phyloP scores from a whole-genome alignment of 495 filamentous ascomycete genomes.

The Cercophora samala region DNA sequence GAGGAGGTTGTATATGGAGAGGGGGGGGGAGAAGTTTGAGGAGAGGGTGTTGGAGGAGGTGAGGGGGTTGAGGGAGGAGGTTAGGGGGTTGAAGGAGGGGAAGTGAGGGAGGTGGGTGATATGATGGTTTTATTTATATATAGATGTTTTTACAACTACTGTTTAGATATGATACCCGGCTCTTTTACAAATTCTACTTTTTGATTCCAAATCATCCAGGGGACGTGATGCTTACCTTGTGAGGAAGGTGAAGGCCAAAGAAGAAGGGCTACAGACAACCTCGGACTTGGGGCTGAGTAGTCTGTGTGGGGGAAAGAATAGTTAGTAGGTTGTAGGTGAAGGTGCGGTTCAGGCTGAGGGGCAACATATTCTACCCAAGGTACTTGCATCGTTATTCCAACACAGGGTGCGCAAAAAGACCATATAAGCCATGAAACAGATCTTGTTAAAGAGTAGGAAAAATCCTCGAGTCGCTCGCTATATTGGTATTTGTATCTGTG shows the following conservation, averaged over 20 bases:
- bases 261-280: too few relatives aligned
- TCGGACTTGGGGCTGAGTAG: too few relatives aligned
- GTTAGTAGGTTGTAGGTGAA: too few relatives aligned
- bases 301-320: too few relatives aligned
- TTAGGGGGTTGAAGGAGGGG: neutral
- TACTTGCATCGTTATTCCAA: too few relatives aligned
- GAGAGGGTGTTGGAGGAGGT: constrained; percentile 27
- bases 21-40: constrained; percentile 22
- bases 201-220: neutral
- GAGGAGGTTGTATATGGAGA: constrained; percentile 49
- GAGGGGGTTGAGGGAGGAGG: constrained; percentile 11
- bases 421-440: too few relatives aligned
- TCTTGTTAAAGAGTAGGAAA: too few relatives aligned
- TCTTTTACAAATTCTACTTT: neutral
- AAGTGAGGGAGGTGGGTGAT: neutral
- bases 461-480: neutral
- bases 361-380: too few relatives aligned
- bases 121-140: constrained; percentile 2
- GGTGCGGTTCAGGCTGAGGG: too few relatives aligned
- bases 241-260: too few relatives aligned
- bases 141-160: neutral
- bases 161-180: neutral
- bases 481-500: neutral
- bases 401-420: too few relatives aligned
- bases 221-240: too few relatives aligned